Percentiles rank a stretch among this genome's conserved stretches.
Conservation (phyloP, 2,329 filamentous ascomycete genomes). For the Phoma herbarum region DNA sequence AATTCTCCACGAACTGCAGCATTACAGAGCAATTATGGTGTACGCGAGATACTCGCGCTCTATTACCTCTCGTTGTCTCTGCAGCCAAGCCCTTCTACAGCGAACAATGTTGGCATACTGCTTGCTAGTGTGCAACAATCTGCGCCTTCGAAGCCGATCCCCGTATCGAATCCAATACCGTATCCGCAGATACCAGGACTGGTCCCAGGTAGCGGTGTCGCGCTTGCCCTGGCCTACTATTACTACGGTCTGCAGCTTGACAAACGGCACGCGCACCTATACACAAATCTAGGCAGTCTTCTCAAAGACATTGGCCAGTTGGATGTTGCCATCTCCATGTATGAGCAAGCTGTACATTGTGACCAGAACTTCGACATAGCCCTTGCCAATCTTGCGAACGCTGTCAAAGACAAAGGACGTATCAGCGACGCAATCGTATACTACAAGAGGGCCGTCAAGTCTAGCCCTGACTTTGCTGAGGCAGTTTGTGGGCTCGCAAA, state of each 20-base stretch:
- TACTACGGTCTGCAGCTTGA: conserved; percentile 92
- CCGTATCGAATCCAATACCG: conserved; percentile 50
- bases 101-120: conserved; percentile 97
- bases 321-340: conserved; percentile 93
- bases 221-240: conserved; percentile 90
- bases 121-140: conserved; percentile 91
- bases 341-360: conserved; percentile 90
- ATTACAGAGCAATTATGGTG: conserved; percentile 73
- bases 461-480: conserved; percentile 96
- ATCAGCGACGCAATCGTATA: conserved; percentile 92
- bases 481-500: conserved; percentile 96
- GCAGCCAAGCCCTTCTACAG: conserved; percentile 95
- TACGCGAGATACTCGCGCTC: conserved; percentile 90
- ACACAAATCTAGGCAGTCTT: conserved; percentile 94
- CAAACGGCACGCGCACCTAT: conserved; percentile 89
- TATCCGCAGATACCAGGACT: conserved; percentile 74
- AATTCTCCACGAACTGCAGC: conserved; percentile 64
- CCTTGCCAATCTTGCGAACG: conserved; percentile 93
- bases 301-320: conserved; percentile 96
- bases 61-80: conserved; percentile 96
- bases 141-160: conserved; percentile 53
- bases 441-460: conserved; percentile 86
- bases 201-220: conserved; percentile 83
- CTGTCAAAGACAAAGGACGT: conserved; percentile 93
- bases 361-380: conserved; percentile 97